Percentiles rank a stretch among this genome's conserved stretches.
Evolutionary conservation across 495 filamentous ascomycete genomes (phyloP).

Genomic region (Talaromyces liani): DNA sequence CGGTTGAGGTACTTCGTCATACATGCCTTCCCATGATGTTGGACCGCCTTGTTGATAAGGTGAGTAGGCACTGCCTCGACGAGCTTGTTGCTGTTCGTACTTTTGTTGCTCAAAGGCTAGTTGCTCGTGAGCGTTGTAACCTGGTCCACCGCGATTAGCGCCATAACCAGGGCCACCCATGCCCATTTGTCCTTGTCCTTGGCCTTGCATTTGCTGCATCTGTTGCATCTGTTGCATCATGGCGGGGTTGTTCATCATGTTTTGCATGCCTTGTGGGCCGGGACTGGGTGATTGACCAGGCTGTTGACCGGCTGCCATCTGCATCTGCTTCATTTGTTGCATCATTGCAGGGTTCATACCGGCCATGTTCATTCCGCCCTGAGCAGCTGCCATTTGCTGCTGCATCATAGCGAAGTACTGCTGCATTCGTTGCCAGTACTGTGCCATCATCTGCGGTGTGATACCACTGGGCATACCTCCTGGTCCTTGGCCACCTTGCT

Average conservation of each 20-base stretch:
- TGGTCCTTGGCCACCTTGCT: slow-evolving; percentile 38
- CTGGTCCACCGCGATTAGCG: slow-evolving; percentile 36
- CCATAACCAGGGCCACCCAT: slow-evolving; percentile 15
- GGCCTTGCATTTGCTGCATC: slow-evolving; percentile 55
- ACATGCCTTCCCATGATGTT: slow-evolving; percentile 98
- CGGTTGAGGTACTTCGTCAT: slow-evolving; percentile 93
- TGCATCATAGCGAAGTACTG: slow-evolving; percentile 94
- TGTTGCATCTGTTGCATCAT: slow-evolving; percentile 81
- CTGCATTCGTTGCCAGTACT: slow-evolving; percentile 96
- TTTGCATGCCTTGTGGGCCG: slow-evolving; percentile 33
- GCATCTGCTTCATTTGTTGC: slow-evolving; percentile 69
- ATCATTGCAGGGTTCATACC: slow-evolving; percentile 77
- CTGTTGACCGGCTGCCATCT: slow-evolving; percentile 44
- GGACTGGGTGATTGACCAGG: slow-evolving; percentile 38
- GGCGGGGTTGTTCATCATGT: slow-evolving; percentile 46
- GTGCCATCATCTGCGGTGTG: slow-evolving; percentile 94
- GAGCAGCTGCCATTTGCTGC: slow-evolving; percentile 53
- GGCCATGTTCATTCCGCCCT: slow-evolving; percentile 53
- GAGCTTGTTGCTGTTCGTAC: slow-evolving; percentile 67
- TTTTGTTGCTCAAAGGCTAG: slow-evolving; percentile 82
- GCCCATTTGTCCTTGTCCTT: slow-evolving; percentile 15
- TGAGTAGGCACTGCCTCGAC: slow-evolving; percentile 34
- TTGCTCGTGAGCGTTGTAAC: slow-evolving; percentile 68
- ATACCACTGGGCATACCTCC: slow-evolving; percentile 51
- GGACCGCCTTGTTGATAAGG: slow-evolving; percentile 52